Base-by-base conservation (phyloP, 805 yeast genomes). In the Priceomyces carsonii region DNA sequence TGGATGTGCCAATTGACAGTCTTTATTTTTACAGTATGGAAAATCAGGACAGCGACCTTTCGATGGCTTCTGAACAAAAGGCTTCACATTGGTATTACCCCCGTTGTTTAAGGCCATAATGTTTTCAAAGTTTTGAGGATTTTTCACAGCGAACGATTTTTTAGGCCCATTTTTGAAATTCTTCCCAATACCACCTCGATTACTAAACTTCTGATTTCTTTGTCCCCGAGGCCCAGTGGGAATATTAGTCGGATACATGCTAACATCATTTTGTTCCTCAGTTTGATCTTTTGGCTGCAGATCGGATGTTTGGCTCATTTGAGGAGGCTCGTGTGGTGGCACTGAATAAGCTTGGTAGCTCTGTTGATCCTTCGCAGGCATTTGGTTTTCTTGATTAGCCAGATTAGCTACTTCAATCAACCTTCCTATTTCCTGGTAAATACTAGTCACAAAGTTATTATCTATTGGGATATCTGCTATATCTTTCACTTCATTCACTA, bases 1-100 rank as follows among this genome's bases (percentile, higher is more conserved):
- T 15, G 96, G 96, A 61, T 89, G 96, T 3, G 88, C 78, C 53
- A 75, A 80, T 26, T 71, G 73, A 59, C 96, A 89, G 34, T 77
- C 78, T 54, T 71, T 79, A 35, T 77, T 74, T 9, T 74, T 71
- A 61, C 93, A 85, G 54, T 80, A 76, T 29, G 95, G 95, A 54
- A 81, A 83, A 29, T 78, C 70, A 23, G 66, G 69, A 55, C 95
- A 85, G 53, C 93, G 77, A 17, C 82, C 82, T 50, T 69, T 71
- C 53, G 79, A 72, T 47, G 74, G 67, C 46, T 69, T 60, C 32
- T 69, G 73, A 14, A 69, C 69, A 36, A 75, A 48, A 39, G 56
- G 33, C 36, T 36, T 50, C 39, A 48, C 46, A 51, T 43, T 63
- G 13, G 59, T 53, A 12, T 39, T 44, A 40, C 43, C 47, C 44